phyloP scores from a whole-genome alignment of 225 moss, liverwort and hornwort species.

The Bryoerythrophyllum caledonicum region DNA sequence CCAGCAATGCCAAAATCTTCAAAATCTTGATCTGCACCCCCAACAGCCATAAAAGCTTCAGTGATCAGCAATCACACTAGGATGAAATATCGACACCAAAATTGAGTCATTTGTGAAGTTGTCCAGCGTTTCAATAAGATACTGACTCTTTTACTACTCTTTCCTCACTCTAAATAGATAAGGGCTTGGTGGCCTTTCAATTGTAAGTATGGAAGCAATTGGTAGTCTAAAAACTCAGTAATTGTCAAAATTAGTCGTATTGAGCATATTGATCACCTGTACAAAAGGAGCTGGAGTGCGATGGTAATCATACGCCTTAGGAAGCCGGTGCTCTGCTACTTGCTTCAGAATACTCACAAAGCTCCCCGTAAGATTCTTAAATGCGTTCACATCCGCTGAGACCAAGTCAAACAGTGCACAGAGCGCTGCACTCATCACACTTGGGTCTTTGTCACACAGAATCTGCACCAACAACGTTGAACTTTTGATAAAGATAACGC shows the following conservation, averaged over 20 bases:
- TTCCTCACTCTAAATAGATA: too few species aligned
- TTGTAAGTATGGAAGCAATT: too few species aligned
- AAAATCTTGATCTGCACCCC: constrained; percentile 88
- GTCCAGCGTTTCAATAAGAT: too few species aligned
- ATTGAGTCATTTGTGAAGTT: too few species aligned
- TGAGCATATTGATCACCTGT: constrained; percentile 53
- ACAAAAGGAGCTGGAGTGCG: constrained; percentile 92
- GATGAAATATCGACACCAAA: background rate
- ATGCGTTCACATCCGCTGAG: constrained; percentile 62
- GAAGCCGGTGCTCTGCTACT: constrained; percentile 85
- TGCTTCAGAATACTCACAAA: constrained; percentile 94
- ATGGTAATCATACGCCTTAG: constrained; percentile 85
- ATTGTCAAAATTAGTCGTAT: too few species aligned
- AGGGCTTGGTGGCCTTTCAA: too few species aligned
- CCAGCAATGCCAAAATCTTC: constrained; percentile 90
- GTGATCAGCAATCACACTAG: constrained; percentile 3
- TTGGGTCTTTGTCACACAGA: constrained; percentile 88
- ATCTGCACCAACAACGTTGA: constrained; percentile 51
- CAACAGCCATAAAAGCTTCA: constrained; percentile 21
- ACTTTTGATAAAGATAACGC: background rate
- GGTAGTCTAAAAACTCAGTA: too few species aligned
- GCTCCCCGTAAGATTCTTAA: constrained; percentile 75
- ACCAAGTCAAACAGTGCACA: constrained; percentile 91
- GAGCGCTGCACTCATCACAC: constrained; percentile 94
- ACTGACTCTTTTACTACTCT: too few species aligned